phyloP scores from a whole-genome alignment of 2,329 filamentous ascomycete species.

The Metarhizium sp. region DNA sequence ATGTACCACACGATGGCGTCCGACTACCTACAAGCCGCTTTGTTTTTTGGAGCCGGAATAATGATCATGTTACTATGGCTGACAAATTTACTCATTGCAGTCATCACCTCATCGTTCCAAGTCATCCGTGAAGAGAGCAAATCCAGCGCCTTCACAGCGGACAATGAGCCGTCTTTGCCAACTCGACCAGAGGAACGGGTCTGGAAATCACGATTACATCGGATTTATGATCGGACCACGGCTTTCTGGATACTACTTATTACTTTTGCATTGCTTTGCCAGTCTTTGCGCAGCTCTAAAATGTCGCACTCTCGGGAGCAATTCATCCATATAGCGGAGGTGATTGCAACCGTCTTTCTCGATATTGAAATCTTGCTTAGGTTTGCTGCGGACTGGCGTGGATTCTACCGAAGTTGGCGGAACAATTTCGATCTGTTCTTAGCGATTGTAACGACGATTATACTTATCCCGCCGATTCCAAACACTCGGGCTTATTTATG shows the following conservation, averaged over 20 bases:
- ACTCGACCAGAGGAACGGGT: constrained; percentile 27
- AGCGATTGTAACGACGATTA: constrained; percentile 72
- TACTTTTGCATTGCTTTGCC: constrained; percentile 66
- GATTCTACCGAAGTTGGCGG: constrained; percentile 62
- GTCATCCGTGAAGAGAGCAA: constrained; percentile 96
- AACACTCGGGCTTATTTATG: constrained; percentile 71
- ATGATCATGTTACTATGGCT: constrained; percentile 95
- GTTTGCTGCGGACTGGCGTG: constrained; percentile 68
- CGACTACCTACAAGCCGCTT: constrained; percentile 76
- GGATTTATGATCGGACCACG: constrained; percentile 62
- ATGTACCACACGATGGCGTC: constrained; percentile 91
- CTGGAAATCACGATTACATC: constrained; percentile 48
- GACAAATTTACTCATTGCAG: constrained; percentile 86
- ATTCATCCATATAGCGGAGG: constrained; percentile 66
- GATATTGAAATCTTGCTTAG: constrained; percentile 76
- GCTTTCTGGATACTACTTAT: constrained; percentile 78
- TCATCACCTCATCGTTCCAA: constrained; percentile 97
- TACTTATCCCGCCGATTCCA: constrained; percentile 74
- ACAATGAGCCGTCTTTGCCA: constrained; percentile 41
- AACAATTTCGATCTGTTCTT: constrained; percentile 77
- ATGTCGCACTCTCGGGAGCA: constrained; percentile 54
- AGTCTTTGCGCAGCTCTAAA: constrained; percentile 64
- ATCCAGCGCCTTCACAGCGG: constrained; percentile 81
- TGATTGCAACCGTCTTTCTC: constrained; percentile 67
- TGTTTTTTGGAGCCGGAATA: constrained; percentile 67